Conservation (phyloP, 352 stramenopile species). For the Achlya hypogyna region DNA sequence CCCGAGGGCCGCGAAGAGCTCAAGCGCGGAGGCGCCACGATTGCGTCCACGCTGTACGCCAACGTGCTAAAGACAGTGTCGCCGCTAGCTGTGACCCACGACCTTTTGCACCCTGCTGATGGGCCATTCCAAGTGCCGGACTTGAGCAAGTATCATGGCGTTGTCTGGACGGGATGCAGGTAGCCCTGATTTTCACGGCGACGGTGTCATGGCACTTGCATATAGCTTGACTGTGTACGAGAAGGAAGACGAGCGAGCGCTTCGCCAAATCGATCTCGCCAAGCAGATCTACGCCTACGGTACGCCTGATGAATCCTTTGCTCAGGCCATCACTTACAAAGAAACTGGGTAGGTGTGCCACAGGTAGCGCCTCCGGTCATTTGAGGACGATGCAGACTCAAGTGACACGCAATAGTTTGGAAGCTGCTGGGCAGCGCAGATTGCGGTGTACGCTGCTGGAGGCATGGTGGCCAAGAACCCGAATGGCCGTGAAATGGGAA, state of each 20-base stretch:
- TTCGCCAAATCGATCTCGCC: slow-evolving; percentile 64
- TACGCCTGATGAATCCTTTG: slow-evolving; percentile 7
- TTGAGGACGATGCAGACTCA: not conserved
- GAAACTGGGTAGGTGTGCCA: not conserved
- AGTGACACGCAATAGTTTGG: slow-evolving; percentile 51
- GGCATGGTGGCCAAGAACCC: slow-evolving; percentile 57
- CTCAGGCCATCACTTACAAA: not conserved
- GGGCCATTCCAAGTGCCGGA: slow-evolving; percentile 50
- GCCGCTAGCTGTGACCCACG: slow-evolving; percentile 20
- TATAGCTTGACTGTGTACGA: slow-evolving; percentile 52
- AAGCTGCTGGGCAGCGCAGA: slow-evolving; percentile 75
- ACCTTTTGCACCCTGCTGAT: slow-evolving; percentile 62
- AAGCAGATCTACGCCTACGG: slow-evolving; percentile 56
- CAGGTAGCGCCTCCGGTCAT: not conserved
- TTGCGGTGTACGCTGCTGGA: slow-evolving; percentile 54
- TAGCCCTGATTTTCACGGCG: not conserved
- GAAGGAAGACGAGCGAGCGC: slow-evolving; percentile 40
- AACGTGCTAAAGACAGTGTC: not conserved
- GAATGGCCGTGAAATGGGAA: slow-evolving; percentile 59
- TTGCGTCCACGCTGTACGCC: slow-evolving; percentile 1
- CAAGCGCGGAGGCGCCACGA: not conserved
- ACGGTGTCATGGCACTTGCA: not conserved
- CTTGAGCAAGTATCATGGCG: slow-evolving; percentile 60
- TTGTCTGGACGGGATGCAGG: slow-evolving; percentile 69
- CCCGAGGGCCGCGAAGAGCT: slow-evolving; percentile 11